Base-by-base conservation (phyloP, 2,329 filamentous ascomycete species). In the Pyricularia grisea region DNA sequence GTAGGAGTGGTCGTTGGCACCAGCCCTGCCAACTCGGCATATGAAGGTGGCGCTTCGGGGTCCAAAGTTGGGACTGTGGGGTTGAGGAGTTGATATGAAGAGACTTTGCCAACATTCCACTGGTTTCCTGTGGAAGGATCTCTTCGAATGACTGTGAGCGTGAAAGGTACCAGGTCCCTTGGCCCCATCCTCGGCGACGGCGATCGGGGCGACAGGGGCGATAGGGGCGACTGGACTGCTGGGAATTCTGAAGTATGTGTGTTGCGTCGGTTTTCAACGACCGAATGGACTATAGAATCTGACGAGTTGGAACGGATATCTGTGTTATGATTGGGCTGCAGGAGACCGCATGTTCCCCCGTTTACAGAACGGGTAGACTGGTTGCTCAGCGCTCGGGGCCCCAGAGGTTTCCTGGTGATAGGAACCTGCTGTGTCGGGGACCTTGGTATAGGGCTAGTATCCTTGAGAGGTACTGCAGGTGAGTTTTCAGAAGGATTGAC, bases 101-200 rank as follows among this genome's bases (percentile, higher is more conserved):
- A 84, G 66, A 93, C 84, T 68, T 83, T 88, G 27, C 88, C 91
- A 14, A 93, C 84, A 74, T 93, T 93, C 90, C 90, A 93, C 76
- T 93, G 91, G 68, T 83, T 83, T 9, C 88, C 87, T 10, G 88
- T 87, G 27, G 84, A 82, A 0, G 90, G 90, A 75, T 93, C 89
- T 72, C 91, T 86, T n/a, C 91, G 88, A 73, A 93, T 92, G 17
- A 94, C 77, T 0, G 87, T 89, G 17, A 88, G 78, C 2, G 81
- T 83, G 71, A 87, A 88, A 0, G 84, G 81, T 0, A 78, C 77
- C 65, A 79, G 77, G 7, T 66, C 36, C 27, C 74, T 73, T 50
- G 72, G 76, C 65, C 72, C 74, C 68, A 79, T 81, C 28, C 71
- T 69, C 2, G 81, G 81, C 0, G 81, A 82, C 0, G 78, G 76